Conservation (phyloP, 208 protist species). For the Porcisia hertigi region DNA sequence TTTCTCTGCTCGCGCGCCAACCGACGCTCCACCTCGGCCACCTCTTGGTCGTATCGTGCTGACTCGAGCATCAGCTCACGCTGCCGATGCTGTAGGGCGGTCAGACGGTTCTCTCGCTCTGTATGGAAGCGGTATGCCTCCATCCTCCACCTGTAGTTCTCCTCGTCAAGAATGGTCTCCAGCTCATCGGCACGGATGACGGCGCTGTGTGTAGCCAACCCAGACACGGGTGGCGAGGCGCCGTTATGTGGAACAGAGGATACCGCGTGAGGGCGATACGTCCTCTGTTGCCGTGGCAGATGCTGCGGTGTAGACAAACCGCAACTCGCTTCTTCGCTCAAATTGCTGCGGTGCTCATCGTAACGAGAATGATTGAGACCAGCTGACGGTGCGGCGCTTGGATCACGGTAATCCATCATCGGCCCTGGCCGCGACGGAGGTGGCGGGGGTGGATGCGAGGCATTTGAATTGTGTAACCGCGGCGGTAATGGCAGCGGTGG, state of each 20-base stretch:
- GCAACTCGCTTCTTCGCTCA: not conserved
- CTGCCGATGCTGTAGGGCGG: slow-evolving; percentile 31
- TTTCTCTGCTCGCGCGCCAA: slow-evolving; percentile 32
- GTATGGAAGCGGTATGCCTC: slow-evolving; percentile 68
- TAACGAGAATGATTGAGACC: slow-evolving; percentile 13
- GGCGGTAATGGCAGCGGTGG: slow-evolving; percentile 1
- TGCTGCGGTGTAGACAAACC: not conserved
- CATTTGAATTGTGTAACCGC: not conserved
- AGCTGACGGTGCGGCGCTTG: not conserved
- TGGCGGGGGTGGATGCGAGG: not conserved
- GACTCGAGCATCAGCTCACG: slow-evolving; percentile 40
- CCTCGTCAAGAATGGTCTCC: slow-evolving; percentile 38
- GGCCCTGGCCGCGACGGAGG: not conserved
- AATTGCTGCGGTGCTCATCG: not conserved
- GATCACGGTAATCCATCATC: not conserved
- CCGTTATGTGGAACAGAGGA: not conserved
- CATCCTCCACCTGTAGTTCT: slow-evolving; percentile 66
- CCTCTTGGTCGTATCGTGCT: slow-evolving; percentile 27
- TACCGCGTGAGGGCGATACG: not conserved
- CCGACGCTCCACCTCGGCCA: slow-evolving; percentile 29
- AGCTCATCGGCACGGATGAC: slow-evolving; percentile 36
- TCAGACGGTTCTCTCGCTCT: slow-evolving; percentile 41
- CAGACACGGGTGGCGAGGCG: not conserved
- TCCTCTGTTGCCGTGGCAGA: not conserved
- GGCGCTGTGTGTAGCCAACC: not conserved